Evolutionary conservation across 306 rosid genomes (phyloP).

Genomic region (Quercus robur): DNA sequence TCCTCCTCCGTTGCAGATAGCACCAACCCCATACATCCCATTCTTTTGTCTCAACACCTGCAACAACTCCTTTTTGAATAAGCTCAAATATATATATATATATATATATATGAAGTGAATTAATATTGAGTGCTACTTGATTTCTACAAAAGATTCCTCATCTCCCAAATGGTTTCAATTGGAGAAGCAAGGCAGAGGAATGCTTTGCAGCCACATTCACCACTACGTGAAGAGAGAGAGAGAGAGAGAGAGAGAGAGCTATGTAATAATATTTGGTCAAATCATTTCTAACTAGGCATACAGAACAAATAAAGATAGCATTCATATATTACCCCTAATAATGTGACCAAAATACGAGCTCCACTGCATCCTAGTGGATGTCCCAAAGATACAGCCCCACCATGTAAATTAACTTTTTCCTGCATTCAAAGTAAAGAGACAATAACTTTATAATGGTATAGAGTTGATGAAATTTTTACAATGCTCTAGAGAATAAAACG

Average conservation of each 20-base stretch:
- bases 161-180: not conserved
- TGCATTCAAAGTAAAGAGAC: constrained; percentile 37
- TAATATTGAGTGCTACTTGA: not conserved
- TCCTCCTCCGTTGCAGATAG: constrained; percentile 94
- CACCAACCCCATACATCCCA: constrained; percentile 80
- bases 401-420: constrained; percentile 78
- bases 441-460: constrained; percentile 10
- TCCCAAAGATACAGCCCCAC: constrained; percentile 95
- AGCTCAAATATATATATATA: not conserved
- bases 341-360: constrained; percentile 88
- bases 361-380: constrained; percentile 98
- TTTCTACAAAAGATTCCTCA: not conserved
- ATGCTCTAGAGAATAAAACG: not conserved
- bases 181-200: constrained; percentile 1
- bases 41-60: constrained; percentile 79
- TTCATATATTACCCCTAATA: constrained; percentile 68
- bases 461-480: not conserved
- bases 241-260: not conserved
- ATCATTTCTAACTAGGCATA: not conserved
- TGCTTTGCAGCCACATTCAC: not conserved
- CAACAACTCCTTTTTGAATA: constrained; percentile 27
- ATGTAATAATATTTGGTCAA: not conserved
- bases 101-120: not conserved
- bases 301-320: not conserved
- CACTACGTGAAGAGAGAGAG: not conserved